Evolutionary conservation across 1,284 basidiomycete genomes (phyloP).

Genomic region (Uromyces viciae-fabae): DNA sequence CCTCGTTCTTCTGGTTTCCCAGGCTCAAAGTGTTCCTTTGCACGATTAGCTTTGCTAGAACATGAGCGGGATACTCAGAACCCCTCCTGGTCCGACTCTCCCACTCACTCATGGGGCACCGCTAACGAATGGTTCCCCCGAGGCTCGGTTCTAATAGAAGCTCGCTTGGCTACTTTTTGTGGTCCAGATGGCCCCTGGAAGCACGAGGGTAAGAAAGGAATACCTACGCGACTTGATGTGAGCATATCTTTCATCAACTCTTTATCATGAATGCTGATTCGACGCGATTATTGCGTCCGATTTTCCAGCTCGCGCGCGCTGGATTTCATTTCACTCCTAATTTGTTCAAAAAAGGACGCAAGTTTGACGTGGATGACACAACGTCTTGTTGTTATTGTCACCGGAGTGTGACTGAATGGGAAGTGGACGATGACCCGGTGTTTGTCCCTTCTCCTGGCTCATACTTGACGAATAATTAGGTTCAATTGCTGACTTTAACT

Average conservation of each 20-base stretch:
- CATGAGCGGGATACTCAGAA: constrained; percentile 18
- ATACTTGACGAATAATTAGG: not conserved
- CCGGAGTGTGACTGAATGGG: constrained; percentile 33
- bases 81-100: constrained; percentile 28
- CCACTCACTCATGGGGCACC: constrained; percentile 16
- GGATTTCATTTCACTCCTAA: constrained; percentile 33
- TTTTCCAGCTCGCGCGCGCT: constrained; percentile 10
- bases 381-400: constrained; percentile 37
- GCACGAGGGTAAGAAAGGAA: constrained; percentile 16
- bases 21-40: constrained; percentile 28
- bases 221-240: constrained; percentile 29
- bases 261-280: not conserved
- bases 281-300: not conserved
- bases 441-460: not conserved
- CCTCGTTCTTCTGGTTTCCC: not conserved
- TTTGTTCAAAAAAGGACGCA: constrained; percentile 35
- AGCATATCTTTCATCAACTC: not conserved
- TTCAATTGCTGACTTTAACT: no score
- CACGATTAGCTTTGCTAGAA: constrained; percentile 25
- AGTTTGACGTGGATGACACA: constrained; percentile 31
- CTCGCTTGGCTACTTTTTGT: constrained; percentile 32
- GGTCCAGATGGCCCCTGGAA: constrained; percentile 12
- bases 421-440: constrained; percentile 35
- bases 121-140: constrained; percentile 17
- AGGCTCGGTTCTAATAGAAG: not conserved